Base-by-base conservation (phyloP, 2,329 filamentous ascomycete genomes). In the Chaetomium olivaceum region DNA sequence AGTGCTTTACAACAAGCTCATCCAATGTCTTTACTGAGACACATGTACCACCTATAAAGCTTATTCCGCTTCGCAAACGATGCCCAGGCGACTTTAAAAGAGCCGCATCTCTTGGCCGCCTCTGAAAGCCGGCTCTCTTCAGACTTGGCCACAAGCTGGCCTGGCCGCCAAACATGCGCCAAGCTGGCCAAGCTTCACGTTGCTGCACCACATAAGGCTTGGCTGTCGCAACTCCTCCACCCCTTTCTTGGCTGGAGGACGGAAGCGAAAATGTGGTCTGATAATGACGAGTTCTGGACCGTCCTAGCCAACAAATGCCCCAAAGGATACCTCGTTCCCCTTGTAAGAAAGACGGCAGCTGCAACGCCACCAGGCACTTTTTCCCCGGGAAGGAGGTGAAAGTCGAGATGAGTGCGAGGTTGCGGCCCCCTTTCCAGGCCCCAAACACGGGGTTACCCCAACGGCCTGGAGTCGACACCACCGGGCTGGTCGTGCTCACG, bases 371-470 rank as follows among this genome's bases (percentile, higher is more conserved):
- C 14, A 2, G 29, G n/a, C n/a, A 8, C 19, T 55, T 31, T 21
- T 52, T 31, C 8, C 12, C 23, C 12, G 50, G 50, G 3, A 23
- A 19, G 9, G 31, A 52, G 12, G 25, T 3, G 25, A 39, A 39
- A 19, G 4, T 52, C 43, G 43, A 8, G 29, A 39, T 39, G 57
- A 23, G 16, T 25, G 21, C 6, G 27, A 54, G 51, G 6, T n/a
- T 19, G 8, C 16, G 50, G 50, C 23, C 50, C 50, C n/a, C n/a
- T 23, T 3, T 5, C 16, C 23, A 14, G 23, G n/a, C 5, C 55
- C 65, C 59, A 63, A 62, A 65, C 67, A 65, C 60, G 62, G 65
- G 65, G 65, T 51, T 54, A 52, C 43, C 21, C 57, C 29, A 46
- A 46, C 56, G 36, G 58, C 31, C 27, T 36, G 60, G n/a, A n/a